These are phyloP conservation scores for Hypoxylon sp. DNA, from an alignment of 2,329 filamentous ascomycete genomes.

Conservation along the genomic window DNA sequence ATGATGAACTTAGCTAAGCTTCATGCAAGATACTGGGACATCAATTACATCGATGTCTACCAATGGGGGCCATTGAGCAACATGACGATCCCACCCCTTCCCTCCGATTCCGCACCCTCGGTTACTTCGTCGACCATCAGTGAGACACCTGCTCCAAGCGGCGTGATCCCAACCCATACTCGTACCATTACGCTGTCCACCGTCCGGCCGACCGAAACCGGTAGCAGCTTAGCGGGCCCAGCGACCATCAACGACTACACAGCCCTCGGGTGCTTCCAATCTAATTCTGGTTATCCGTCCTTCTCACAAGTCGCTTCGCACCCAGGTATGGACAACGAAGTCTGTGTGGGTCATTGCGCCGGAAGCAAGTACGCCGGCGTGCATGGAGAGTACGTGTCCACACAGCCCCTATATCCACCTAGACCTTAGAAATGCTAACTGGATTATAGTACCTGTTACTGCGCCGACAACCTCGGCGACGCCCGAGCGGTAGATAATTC, in stretches of 20 bases:
- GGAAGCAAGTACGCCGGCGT: slow-evolving; percentile 59
- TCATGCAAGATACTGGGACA: slow-evolving; percentile 62
- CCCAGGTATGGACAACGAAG: slow-evolving; percentile 58
- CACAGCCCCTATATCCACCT: neutral
- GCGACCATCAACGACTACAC: slow-evolving; percentile 44
- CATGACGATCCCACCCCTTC: slow-evolving; percentile 25
- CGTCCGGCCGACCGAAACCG: slow-evolving; percentile 43
- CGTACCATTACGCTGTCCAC: slow-evolving; percentile 50
- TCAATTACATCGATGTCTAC: slow-evolving; percentile 69
- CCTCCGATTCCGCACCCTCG: slow-evolving; percentile 25
- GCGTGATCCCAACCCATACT: slow-evolving; percentile 42
- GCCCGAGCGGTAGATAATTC: slow-evolving; percentile 56
- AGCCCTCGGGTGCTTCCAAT: slow-evolving; percentile 59
- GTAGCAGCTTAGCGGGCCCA: slow-evolving; percentile 35
- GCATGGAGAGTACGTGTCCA: slow-evolving; percentile 52
- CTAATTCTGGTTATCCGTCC: slow-evolving; percentile 54
- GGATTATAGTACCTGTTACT: slow-evolving; percentile 59
- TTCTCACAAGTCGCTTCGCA: slow-evolving; percentile 54
- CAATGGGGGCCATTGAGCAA: slow-evolving; percentile 34
- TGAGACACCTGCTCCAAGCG: slow-evolving; percentile 21
- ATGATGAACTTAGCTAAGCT: neutral
- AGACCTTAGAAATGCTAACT: neutral
- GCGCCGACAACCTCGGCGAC: slow-evolving; percentile 59
- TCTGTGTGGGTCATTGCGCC: slow-evolving; percentile 58
- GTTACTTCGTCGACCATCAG: slow-evolving; percentile 18